These are phyloP conservation scores for Daldinia loculata DNA, from an alignment of 495 filamentous ascomycete species.

Conservation along the genomic window DNA sequence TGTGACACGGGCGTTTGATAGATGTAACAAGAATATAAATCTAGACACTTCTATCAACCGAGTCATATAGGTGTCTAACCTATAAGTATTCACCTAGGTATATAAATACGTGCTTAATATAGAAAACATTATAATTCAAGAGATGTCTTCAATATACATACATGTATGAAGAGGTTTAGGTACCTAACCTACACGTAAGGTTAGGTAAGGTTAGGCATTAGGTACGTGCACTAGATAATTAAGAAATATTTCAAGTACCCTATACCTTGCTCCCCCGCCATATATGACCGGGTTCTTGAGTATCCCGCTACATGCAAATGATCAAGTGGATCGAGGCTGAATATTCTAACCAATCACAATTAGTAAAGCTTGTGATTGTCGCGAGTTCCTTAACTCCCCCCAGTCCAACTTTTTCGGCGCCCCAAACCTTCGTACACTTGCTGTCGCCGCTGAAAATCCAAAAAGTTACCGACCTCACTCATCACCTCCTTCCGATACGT, in stretches of 20 bases:
- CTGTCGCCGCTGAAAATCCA: constrained; percentile 29
- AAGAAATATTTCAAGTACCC: background rate
- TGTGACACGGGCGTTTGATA: too few species aligned
- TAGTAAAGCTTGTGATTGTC: constrained; percentile 31
- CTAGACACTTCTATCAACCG: too few species aligned
- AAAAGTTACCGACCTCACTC: constrained; percentile 29
- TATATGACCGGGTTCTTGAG: background rate
- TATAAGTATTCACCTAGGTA: too few species aligned
- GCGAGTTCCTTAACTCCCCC: constrained; percentile 32
- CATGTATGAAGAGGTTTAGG: background rate
- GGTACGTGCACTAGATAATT: background rate
- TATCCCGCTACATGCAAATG: constrained; percentile 22
- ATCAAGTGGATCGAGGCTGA: constrained; percentile 37
- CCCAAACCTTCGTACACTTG: constrained; percentile 35
- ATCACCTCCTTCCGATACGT: background rate
- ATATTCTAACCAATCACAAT: constrained; percentile 16
- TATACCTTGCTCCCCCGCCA: background rate
- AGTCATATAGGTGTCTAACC: too few species aligned
- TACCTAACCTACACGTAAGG: background rate
- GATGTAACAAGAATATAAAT: too few species aligned
- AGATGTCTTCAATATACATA: too few species aligned
- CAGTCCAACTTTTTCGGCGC: constrained; percentile 36
- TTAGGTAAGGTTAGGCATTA: constrained; percentile 4
- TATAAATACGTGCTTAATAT: too few species aligned
- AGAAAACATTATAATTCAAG: too few species aligned